These are phyloP conservation scores for Strigomonas culicis DNA, from an alignment of 208 protist species.

Conservation along the genomic window DNA sequence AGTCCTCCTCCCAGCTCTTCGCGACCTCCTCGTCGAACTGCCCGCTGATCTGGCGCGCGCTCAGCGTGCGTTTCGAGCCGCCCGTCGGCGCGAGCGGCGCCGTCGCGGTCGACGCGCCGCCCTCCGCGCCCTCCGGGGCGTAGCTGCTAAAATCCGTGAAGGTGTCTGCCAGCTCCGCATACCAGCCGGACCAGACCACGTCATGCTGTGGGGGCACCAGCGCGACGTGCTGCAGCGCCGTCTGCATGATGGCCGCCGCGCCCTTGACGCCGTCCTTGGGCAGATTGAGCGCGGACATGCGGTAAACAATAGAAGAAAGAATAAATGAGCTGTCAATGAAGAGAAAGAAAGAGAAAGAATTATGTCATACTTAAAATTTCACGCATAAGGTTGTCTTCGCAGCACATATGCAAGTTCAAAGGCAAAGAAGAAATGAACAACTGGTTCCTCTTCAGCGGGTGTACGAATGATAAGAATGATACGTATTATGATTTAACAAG, in stretches of 20 bases:
- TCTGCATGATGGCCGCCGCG: constrained; percentile 43
- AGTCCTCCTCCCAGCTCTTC: constrained; percentile 90
- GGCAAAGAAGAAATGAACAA: neutral
- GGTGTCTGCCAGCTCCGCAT: constrained; percentile 70
- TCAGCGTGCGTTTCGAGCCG: constrained; percentile 70
- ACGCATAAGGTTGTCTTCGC: too few species aligned
- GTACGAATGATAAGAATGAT: neutral
- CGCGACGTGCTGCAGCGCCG: constrained; percentile 19
- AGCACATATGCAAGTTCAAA: too few species aligned
- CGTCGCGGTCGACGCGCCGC: neutral
- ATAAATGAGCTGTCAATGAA: constrained; percentile 3
- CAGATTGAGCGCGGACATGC: neutral
- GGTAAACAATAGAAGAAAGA: constrained; percentile 2
- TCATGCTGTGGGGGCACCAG: constrained; percentile 54
- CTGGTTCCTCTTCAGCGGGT: neutral
- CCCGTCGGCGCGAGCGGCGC: constrained; percentile 15
- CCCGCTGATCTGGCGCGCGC: constrained; percentile 80
- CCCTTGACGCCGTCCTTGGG: neutral
- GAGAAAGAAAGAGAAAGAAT: constrained; percentile 15
- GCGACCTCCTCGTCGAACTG: constrained; percentile 90
- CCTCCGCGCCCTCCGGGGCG: constrained; percentile 21
- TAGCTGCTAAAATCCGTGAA: constrained; percentile 86
- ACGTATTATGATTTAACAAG: neutral
- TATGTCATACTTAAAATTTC: too few species aligned
- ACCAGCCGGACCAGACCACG: constrained; percentile 83